Conservation (phyloP, 2,329 filamentous ascomycete genomes). For the Colletotrichum tamarilloi region DNA sequence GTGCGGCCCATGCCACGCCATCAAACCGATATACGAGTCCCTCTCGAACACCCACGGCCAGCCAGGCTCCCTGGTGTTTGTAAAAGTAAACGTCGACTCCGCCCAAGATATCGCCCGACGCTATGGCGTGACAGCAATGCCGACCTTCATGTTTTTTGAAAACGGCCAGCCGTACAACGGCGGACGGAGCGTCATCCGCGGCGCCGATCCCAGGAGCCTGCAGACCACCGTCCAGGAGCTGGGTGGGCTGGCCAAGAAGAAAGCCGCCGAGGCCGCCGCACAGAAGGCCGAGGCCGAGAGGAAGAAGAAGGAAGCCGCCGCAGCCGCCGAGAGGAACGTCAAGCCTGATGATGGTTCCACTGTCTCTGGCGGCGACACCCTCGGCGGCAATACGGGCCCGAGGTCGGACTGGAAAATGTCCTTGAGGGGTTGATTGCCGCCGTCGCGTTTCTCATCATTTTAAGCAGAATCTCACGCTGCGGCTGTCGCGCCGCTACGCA, state of each 20-base stretch:
- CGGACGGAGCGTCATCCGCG: constrained; percentile 49
- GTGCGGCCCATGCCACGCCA: constrained; percentile 71
- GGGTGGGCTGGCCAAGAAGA: constrained; percentile 40
- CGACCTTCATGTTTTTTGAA: constrained; percentile 71
- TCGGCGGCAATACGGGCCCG: constrained; percentile 18
- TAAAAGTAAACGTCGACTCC: constrained; percentile 69
- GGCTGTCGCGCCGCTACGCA: background rate
- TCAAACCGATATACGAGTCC: constrained; percentile 64
- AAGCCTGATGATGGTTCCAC: constrained; percentile 29
- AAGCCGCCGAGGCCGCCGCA: constrained; percentile 40
- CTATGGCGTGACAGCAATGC: constrained; percentile 66
- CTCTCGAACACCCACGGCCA: constrained; percentile 52
- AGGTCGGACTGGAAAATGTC: constrained; percentile 40
- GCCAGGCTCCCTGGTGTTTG: constrained; percentile 61
- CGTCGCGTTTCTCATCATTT: background rate
- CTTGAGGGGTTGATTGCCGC: constrained; percentile 15
- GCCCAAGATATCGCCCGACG: constrained; percentile 60
- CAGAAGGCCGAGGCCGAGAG: constrained; percentile 39
- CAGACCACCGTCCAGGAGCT: constrained; percentile 26
- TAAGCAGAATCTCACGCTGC: background rate
- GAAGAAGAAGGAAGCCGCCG: constrained; percentile 12
- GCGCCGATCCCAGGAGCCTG: constrained; percentile 38
- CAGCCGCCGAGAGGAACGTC: constrained; percentile 12
- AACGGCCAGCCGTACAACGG: constrained; percentile 58
- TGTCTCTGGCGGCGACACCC: constrained; percentile 37